These are phyloP conservation scores for Isoetes engelmannii DNA, from an alignment of 83 land plant genomes.

Conservation along the genomic window DNA sequence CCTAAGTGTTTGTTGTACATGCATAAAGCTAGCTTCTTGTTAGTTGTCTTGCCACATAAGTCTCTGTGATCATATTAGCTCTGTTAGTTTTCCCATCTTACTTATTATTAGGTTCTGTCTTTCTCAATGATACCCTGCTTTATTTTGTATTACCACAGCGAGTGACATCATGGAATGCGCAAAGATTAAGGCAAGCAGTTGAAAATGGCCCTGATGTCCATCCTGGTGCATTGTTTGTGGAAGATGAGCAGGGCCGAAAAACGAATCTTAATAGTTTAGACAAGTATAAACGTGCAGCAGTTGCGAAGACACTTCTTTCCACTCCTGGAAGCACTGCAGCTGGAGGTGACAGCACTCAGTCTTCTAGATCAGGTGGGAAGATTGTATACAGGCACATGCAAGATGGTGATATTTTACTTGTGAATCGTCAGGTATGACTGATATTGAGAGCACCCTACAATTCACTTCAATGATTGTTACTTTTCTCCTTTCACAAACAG, in stretches of 20 bases:
- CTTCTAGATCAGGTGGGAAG: constrained; percentile 56
- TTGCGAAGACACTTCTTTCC: constrained; percentile 65
- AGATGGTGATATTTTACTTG: constrained; percentile 90
- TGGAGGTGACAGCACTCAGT: constrained; percentile 25
- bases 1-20: no score
- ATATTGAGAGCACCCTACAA: neutral
- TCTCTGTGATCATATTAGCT: neutral
- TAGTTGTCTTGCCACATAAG: no score
- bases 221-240: constrained; percentile 87
- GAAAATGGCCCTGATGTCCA: constrained; percentile 68
- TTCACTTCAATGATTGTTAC: neutral
- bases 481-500: constrained; percentile 26
- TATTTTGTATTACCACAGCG: constrained; percentile 36
- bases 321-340: constrained; percentile 42
- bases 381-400: constrained; percentile 70
- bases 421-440: constrained; percentile 64
- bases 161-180: constrained; percentile 86
- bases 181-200: constrained; percentile 50
- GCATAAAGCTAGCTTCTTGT: no score
- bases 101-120: no score
- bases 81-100: neutral
- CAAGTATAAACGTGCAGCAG: constrained; percentile 38
- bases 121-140: neutral
- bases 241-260: constrained; percentile 46
- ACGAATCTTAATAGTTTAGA: constrained; percentile 20